Evolutionary conservation across 306 rosid genomes (phyloP).

Genomic region (Malus orientalis): DNA sequence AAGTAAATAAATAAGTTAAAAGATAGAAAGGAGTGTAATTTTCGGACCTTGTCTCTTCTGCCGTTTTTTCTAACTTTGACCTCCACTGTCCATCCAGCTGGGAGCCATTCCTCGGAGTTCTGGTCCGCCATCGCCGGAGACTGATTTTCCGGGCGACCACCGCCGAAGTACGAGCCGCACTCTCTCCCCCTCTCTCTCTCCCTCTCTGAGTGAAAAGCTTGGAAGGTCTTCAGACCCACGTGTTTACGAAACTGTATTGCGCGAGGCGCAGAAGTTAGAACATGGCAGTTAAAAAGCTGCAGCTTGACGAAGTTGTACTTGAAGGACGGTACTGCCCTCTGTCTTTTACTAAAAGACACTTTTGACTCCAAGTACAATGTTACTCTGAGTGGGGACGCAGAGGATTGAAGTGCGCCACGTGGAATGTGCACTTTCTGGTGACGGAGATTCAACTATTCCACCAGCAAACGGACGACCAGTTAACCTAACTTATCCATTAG

Average conservation of each 20-base stretch:
- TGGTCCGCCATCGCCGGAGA: constrained; percentile 36
- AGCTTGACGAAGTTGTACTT: not conserved
- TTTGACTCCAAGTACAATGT: not conserved
- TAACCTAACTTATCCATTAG: too few relatives aligned
- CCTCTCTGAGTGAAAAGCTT: constrained; percentile 9
- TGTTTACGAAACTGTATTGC: not conserved
- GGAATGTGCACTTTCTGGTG: not conserved
- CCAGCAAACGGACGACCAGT: too few relatives aligned
- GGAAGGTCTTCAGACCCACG: constrained; percentile 15
- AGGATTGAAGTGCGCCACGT: not conserved
- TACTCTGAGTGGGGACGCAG: not conserved
- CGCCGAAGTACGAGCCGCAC: not conserved
- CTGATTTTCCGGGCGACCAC: constrained; percentile 9
- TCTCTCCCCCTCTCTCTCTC: not conserved
- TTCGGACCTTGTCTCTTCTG: constrained; percentile 56
- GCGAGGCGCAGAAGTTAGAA: not conserved
- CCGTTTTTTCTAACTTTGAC: constrained; percentile 53
- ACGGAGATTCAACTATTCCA: not conserved
- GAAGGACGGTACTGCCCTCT: not conserved
- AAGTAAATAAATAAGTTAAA: not conserved
- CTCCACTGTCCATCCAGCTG: constrained; percentile 65
- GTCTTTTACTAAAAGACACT: not conserved
- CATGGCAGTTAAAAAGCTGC: not conserved
- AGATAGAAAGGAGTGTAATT: not conserved
- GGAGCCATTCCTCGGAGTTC: constrained; percentile 41